Percentiles rank a stretch among this genome's conserved stretches.
Conservation (phyloP, 306 rosid species). For the Mimosa pudica region DNA sequence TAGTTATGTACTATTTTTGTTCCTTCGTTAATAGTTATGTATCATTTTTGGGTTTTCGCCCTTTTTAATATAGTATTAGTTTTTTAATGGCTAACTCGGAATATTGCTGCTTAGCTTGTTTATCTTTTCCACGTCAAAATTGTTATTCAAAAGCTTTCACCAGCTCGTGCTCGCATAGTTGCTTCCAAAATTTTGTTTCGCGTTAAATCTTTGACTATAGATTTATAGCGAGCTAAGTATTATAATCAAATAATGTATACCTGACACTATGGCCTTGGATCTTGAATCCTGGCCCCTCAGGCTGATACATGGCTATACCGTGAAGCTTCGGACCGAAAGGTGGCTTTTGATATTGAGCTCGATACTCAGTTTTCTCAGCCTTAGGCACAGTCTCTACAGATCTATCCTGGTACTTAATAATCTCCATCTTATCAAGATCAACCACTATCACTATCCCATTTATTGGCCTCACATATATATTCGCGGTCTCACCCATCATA, state of each 20-base stretch:
- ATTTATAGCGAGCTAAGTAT: no score
- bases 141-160: no score
- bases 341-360: constrained; percentile 32
- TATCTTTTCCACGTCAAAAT: no score
- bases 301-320: constrained; percentile 19
- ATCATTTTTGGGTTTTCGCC: no score
- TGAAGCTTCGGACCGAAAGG: constrained; percentile 34
- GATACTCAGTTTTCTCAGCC: constrained; percentile 36
- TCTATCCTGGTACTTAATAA: constrained; percentile 27
- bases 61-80: no score
- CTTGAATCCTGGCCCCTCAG: constrained; percentile 37
- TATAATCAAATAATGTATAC: constrained; percentile 1
- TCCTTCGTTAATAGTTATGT: no score
- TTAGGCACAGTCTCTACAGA: constrained; percentile 27
- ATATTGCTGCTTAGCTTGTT: no score
- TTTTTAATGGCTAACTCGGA: no score
- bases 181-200: no score
- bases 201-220: no score
- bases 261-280: constrained; percentile 33
- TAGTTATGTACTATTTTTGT: no score
- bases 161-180: no score
- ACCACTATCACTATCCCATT: constrained; percentile 35
- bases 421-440: constrained; percentile 37
- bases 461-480: constrained; percentile 39
- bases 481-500: constrained; percentile 4